These are phyloP conservation scores for Plenodomus biglobosus DNA, from an alignment of 2,329 filamentous ascomycete genomes.

Conservation along the genomic window DNA sequence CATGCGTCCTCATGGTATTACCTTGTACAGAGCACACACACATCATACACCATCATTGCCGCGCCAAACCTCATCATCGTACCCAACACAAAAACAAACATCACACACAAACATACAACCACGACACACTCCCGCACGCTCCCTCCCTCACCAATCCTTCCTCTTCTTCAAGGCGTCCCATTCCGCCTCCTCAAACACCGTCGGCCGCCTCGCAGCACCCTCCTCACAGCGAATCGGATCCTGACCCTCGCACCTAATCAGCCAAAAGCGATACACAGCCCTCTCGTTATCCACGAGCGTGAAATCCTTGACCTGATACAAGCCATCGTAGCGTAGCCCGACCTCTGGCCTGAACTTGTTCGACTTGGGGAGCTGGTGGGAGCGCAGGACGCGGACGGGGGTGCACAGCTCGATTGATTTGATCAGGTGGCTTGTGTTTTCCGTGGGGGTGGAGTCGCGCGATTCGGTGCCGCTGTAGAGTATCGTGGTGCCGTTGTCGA, in stretches of 20 bases:
- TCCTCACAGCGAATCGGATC: conserved; percentile 51
- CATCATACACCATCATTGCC: too few relatives aligned
- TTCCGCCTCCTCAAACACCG: conserved; percentile 29
- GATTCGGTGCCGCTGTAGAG: conserved; percentile 56
- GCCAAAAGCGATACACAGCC: conserved; percentile 52
- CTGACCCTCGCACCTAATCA: conserved; percentile 50
- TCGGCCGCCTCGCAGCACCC: conserved; percentile 48
- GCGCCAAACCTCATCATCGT: too few relatives aligned
- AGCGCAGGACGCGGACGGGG: conserved; percentile 56
- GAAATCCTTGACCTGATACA: conserved; percentile 53
- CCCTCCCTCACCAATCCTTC: conserved; percentile 4
- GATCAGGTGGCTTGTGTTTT: conserved; percentile 49
- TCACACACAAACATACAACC: too few relatives aligned
- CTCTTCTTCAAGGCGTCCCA: conserved; percentile 23
- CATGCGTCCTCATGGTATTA: too few relatives aligned
- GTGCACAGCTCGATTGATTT: conserved; percentile 39
- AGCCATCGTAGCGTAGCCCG: conserved; percentile 61
- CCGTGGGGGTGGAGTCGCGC: conserved; percentile 33
- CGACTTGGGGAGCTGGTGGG: conserved; percentile 39
- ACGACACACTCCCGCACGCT: too few relatives aligned
- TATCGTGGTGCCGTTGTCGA: conserved; percentile 54
- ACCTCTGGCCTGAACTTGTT: conserved; percentile 49
- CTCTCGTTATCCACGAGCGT: conserved; percentile 45
- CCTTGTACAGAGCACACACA: too few relatives aligned
- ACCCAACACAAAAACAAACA: too few relatives aligned